Evolutionary conservation across 2,329 filamentous ascomycete species (phyloP), one percentile per base, ranked within the genome.

Genomic region (Cladosporium sp.): DNA sequence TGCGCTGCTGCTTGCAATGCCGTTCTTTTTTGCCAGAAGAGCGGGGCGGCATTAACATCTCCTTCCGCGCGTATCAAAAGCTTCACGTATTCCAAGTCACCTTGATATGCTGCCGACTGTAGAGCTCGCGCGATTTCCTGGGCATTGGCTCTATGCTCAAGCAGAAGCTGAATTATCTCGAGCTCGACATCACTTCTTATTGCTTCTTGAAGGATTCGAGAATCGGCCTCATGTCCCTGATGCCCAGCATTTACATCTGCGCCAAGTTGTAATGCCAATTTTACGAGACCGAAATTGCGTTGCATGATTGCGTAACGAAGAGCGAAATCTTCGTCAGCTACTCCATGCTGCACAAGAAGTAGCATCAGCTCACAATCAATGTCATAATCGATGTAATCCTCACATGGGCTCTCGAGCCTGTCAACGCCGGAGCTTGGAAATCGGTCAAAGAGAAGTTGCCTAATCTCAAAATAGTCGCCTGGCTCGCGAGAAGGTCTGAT

Each of bases 1-100:
- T 28, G n/a, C 3, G 59, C 44, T 37, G 59, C 59, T 16, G 46
- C 59, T 28, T 62, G 59, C 1, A 62, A 23, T 12, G 59, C 59
- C 5, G 59, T 62, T 26, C 23, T 26, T 3, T 26, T 26, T 26
- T 26, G 23, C 23, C 23, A 6, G n/a, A 23, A n/a, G 16, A 52
- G 10, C 12, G 58, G 40, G 14, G 11, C 29, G 12, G 59, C 59
- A 28, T 62, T 62, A 11, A 62, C 31, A n/a, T 62, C 44, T 21
- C 31, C 21, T 28, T 21, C 29, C 10, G 7, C 26, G 12, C n/a
- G 26, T 4, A 62, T 11, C 12, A 52, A 18, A 5, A 53, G 6
- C 14, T 35, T 5, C 6, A 16, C 59, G 11, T 5, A 0, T 12
- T 62, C 44, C 2, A 18, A 4, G 2, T n/a, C 3, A 12, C 31